phyloP scores from a whole-genome alignment of 352 stramenopile genomes.

The Phytophthora hybrid region DNA sequence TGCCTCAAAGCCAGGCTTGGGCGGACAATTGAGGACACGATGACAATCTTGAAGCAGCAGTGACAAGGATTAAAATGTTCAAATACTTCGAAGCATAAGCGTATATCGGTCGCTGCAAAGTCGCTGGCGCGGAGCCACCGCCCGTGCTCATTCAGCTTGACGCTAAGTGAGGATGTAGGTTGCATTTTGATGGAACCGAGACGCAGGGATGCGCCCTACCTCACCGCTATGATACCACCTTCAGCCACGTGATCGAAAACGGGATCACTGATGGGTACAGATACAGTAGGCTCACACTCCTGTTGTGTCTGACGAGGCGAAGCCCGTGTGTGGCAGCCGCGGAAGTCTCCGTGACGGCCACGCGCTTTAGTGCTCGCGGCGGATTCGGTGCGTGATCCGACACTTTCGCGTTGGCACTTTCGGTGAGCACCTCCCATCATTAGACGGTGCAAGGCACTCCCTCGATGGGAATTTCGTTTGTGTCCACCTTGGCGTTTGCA shows the following conservation, averaged over 20 bases:
- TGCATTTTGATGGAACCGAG: neutral
- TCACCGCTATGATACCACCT: conserved; percentile 14
- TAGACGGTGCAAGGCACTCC: conserved; percentile 8
- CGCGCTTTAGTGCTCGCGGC: neutral
- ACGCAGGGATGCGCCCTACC: conserved; percentile 20
- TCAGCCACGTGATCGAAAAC: conserved; percentile 35
- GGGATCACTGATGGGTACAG: conserved; percentile 18
- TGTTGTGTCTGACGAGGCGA: neutral
- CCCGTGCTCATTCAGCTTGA: neutral
- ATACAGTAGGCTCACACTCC: neutral
- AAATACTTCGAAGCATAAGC: neutral
- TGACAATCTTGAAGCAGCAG: neutral
- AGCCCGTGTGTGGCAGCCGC: too few species aligned
- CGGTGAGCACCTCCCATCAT: conserved; percentile 6
- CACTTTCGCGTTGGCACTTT: conserved; percentile 24
- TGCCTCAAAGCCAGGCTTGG: conserved; percentile 3
- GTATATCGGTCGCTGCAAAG: neutral
- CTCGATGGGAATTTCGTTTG: conserved; percentile 40
- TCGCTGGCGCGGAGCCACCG: neutral
- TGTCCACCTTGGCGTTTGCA: conserved; percentile 27
- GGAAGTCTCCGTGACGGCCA: conserved; percentile 7
- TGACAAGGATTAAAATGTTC: neutral
- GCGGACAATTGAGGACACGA: neutral
- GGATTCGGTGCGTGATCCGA: neutral
- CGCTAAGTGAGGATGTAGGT: neutral